phyloP scores from a whole-genome alignment of 2,329 filamentous ascomycete species.

The Zelopaecilomyces penicillatus region DNA sequence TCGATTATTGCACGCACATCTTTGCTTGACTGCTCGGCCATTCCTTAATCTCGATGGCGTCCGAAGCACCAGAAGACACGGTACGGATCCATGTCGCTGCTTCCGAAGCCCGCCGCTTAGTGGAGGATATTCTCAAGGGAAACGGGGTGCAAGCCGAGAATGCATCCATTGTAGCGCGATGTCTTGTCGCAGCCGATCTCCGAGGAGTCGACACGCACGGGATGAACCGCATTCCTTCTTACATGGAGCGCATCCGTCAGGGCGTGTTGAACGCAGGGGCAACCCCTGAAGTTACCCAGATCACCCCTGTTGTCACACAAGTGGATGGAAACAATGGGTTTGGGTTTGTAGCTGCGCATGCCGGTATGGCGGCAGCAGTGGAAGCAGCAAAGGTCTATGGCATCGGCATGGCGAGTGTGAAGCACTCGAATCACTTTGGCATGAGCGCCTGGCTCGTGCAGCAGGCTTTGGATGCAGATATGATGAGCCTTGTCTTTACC shows the following conservation, averaged over 20 bases:
- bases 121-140: constrained; percentile 46
- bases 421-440: constrained; percentile 74
- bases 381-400: constrained; percentile 56
- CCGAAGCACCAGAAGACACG: constrained; percentile 5
- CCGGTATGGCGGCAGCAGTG: constrained; percentile 60
- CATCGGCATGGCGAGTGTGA: constrained; percentile 68
- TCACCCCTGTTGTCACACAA: constrained; percentile 64
- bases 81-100: constrained; percentile 26
- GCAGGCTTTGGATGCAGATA: constrained; percentile 62
- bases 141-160: constrained; percentile 53
- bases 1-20: too few relatives aligned
- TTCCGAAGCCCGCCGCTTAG: constrained; percentile 36
- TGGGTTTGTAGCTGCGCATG: constrained; percentile 62
- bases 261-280: constrained; percentile 57
- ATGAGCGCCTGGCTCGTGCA: constrained; percentile 78
- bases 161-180: constrained; percentile 55
- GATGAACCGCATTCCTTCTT: constrained; percentile 69
- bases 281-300: constrained; percentile 46
- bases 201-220: constrained; percentile 73
- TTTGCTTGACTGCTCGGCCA: too few relatives aligned
- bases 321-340: constrained; percentile 64
- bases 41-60: too few relatives aligned
- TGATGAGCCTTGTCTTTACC: constrained; percentile 65
- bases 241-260: constrained; percentile 63
- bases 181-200: constrained; percentile 65